A percentile compares a stretch with the other conserved stretches of the same genome.
These are phyloP conservation scores for Annulohypoxylon nitens DNA, from an alignment of 495 filamentous ascomycete species.

Conservation along the genomic window DNA sequence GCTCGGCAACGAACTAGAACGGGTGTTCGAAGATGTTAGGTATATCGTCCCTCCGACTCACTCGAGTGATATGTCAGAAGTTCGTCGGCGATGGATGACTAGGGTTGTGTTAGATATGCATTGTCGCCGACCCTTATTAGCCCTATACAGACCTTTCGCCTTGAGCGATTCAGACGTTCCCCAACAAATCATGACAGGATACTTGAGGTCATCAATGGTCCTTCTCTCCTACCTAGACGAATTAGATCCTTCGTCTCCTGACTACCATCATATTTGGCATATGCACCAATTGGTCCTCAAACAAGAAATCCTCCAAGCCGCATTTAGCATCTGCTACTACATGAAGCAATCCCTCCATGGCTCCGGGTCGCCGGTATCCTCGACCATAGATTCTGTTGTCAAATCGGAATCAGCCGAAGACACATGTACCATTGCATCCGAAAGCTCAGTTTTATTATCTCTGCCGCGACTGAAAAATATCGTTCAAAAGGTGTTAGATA, in stretches of 20 bases:
- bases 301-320: conserved; percentile 54
- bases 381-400: conserved; percentile 22
- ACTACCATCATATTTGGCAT: conserved; percentile 50
- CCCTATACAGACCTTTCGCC: conserved; percentile 58
- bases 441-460: conserved; percentile 48
- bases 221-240: conserved; percentile 56
- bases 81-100: conserved; percentile 51
- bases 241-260: conserved; percentile 48
- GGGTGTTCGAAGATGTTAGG: conserved; percentile 54
- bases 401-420: conserved; percentile 43
- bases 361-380: conserved; percentile 14
- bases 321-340: conserved; percentile 56
- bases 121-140: conserved; percentile 53
- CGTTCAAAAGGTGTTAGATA: conserved; percentile 51
- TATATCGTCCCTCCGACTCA: conserved; percentile 49
- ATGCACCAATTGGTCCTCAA: conserved; percentile 53
- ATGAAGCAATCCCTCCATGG: conserved; percentile 47
- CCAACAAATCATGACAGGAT: conserved; percentile 52
- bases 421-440: conserved; percentile 38
- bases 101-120: conserved; percentile 54
- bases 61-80: conserved; percentile 43
- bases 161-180: conserved; percentile 51
- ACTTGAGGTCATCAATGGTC: conserved; percentile 56
- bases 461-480: conserved; percentile 47
- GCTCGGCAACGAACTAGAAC: conserved; percentile 54